A percentile compares a stretch with the other conserved stretches of the same genome.
Conservation (phyloP, 257 asterid genomes). For the Ligustrum vulgare region DNA sequence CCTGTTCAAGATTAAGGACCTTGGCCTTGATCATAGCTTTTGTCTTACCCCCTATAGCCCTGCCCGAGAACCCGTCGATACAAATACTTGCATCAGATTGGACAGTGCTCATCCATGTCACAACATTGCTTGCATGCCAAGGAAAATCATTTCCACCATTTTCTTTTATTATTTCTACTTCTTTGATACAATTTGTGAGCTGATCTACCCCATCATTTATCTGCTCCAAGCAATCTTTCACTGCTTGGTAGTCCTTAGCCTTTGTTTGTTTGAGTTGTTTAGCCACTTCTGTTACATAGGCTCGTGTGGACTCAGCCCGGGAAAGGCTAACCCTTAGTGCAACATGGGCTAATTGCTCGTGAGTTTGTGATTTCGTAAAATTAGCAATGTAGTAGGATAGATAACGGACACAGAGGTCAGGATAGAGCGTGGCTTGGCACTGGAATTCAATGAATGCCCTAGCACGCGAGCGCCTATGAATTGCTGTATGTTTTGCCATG, state of each 20-base stretch:
- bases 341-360: constrained; percentile 46
- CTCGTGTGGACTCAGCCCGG: constrained; percentile 47
- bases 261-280: constrained; percentile 32
- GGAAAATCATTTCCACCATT: constrained; percentile 33
- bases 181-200: constrained; percentile 51
- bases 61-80: constrained; percentile 52
- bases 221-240: constrained; percentile 62
- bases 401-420: constrained; percentile 37
- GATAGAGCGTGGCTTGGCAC: constrained; percentile 47
- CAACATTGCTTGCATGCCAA: constrained; percentile 63
- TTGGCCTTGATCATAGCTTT: constrained; percentile 51
- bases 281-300: constrained; percentile 46
- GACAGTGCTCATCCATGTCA: constrained; percentile 63
- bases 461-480: constrained; percentile 31
- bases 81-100: constrained; percentile 53
- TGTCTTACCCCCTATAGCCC: constrained; percentile 40
- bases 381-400: constrained; percentile 33
- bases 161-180: constrained; percentile 41
- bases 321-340: constrained; percentile 54
- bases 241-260: constrained; percentile 36
- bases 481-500: not conserved
- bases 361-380: constrained; percentile 36
- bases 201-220: constrained; percentile 63
- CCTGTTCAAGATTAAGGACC: constrained; percentile 57
- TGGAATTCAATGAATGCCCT: constrained; percentile 45